Conservation (phyloP, 352 stramenopile genomes). For the Elongisporangium prolatum region DNA sequence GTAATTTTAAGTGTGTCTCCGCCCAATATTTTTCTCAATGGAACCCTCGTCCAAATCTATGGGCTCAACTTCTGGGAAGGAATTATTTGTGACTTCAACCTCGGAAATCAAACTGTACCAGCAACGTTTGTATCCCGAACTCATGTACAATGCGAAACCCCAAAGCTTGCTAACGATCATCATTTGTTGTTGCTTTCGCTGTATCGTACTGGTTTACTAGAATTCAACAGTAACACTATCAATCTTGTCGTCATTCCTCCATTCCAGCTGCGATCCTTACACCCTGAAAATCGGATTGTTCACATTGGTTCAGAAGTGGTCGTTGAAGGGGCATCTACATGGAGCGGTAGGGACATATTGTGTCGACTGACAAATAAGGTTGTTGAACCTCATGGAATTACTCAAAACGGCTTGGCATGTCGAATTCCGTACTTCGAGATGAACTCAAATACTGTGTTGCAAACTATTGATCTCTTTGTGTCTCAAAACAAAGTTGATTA, state of each 20-base stretch:
- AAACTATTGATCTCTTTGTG: constrained; percentile 3
- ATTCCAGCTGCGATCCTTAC: constrained; percentile 19
- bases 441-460: constrained; percentile 3
- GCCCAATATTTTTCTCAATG: background rate
- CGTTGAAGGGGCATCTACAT: constrained; percentile 15
- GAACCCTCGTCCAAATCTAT: background rate
- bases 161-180: background rate
- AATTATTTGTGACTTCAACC: background rate
- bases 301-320: constrained; percentile 17
- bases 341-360: constrained; percentile 1
- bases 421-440: constrained; percentile 12
- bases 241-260: background rate
- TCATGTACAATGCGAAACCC: background rate
- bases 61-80: background rate
- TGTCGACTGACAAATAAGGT: constrained; percentile 17
- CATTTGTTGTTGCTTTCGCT: background rate
- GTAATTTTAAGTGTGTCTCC: background rate
- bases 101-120: background rate
- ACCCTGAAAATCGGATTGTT: constrained; percentile 15
- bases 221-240: background rate
- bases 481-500: constrained; percentile 22
- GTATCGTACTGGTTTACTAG: background rate
- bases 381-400: constrained; percentile 12
- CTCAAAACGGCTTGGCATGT: constrained; percentile 16
- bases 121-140: background rate